phyloP scores from a whole-genome alignment of 2,329 filamentous ascomycete genomes.

The Ophiocordyceps australis region DNA sequence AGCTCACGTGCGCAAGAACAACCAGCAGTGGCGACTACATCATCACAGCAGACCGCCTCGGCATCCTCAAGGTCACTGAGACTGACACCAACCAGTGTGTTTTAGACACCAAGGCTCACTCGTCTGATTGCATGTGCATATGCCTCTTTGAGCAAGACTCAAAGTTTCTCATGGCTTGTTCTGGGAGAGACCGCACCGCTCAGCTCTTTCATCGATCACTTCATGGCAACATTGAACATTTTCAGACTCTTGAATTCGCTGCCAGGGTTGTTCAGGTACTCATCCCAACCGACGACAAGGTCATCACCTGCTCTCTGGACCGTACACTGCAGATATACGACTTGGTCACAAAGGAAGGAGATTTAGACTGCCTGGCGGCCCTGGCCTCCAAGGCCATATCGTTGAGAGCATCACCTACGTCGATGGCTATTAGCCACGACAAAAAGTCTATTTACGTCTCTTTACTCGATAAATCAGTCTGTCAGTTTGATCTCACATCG shows the following conservation, averaged over 20 bases:
- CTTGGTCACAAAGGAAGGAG: conserved; percentile 48
- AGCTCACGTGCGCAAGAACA: conserved; percentile 39
- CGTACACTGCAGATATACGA: conserved; percentile 74
- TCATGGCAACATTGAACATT: conserved; percentile 46
- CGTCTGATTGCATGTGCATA: conserved; percentile 69
- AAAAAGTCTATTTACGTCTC: conserved; percentile 40
- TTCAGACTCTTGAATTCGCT: conserved; percentile 88
- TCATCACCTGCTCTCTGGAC: conserved; percentile 80
- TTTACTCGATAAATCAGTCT: conserved; percentile 40
- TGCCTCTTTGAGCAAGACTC: conserved; percentile 47
- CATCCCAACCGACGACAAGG: conserved; percentile 53
- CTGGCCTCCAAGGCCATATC: conserved; percentile 61
- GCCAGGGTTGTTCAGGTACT: conserved; percentile 63
- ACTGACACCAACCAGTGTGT: conserved; percentile 39
- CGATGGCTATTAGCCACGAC: conserved; percentile 55
- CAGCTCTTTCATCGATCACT: conserved; percentile 60
- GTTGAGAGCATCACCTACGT: conserved; percentile 72
- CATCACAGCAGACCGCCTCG: conserved; percentile 71
- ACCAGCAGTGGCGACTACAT: conserved; percentile 47
- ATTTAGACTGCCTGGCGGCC: conserved; percentile 52
- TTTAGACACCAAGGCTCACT: conserved; percentile 69
- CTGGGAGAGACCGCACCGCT: conserved; percentile 76
- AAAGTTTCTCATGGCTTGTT: conserved; percentile 56
- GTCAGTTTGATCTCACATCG: conserved; percentile 42
- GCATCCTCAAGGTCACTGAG: conserved; percentile 59